Percentiles rank a stretch among this genome's conserved stretches.
Conservation (phyloP, 2,329 filamentous ascomycete genomes). For the Arthrocladium fulminans region DNA sequence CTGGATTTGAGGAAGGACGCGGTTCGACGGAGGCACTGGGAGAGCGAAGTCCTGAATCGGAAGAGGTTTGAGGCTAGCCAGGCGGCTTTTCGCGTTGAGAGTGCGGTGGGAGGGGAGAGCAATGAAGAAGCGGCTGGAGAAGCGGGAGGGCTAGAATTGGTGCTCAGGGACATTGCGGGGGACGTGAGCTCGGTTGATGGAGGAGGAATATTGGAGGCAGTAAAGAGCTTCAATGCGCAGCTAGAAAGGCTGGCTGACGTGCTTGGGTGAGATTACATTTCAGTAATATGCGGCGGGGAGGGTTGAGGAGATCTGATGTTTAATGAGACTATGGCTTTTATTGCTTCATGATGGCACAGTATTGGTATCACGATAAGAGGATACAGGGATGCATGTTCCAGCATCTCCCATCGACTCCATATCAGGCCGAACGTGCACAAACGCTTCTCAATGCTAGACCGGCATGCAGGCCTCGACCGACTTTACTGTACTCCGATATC, state of each 20-base stretch:
- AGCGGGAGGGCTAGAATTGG: conserved; percentile 33
- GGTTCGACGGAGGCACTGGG: conserved; percentile 34
- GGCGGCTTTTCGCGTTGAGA: conserved; percentile 33
- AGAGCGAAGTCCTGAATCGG: conserved; percentile 30
- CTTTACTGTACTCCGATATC: no score
- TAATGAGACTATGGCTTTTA: no score
- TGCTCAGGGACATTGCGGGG: conserved; percentile 34
- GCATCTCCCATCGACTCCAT: no score
- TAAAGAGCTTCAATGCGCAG: conserved; percentile 36
- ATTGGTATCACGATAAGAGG: no score
- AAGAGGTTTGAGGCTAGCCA: conserved; percentile 19
- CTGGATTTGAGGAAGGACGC: conserved; percentile 44
- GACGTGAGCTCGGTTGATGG: conserved; percentile 32
- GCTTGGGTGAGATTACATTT: conserved; percentile 14
- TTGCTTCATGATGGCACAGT: no score
- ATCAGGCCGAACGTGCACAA: no score
- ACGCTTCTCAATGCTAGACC: no score
- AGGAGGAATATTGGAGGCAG: conserved; percentile 34
- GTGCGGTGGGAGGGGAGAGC: conserved; percentile 32
- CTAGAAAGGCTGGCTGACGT: conserved; percentile 29
- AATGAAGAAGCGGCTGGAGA: conserved; percentile 24
- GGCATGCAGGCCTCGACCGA: no score
- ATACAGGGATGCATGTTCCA: no score
- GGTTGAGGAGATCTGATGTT: no score
- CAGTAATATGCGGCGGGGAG: no score